Evolutionary conservation across 1,284 basidiomycete species (phyloP).

Genomic region (Rhodotorula sp.): DNA sequence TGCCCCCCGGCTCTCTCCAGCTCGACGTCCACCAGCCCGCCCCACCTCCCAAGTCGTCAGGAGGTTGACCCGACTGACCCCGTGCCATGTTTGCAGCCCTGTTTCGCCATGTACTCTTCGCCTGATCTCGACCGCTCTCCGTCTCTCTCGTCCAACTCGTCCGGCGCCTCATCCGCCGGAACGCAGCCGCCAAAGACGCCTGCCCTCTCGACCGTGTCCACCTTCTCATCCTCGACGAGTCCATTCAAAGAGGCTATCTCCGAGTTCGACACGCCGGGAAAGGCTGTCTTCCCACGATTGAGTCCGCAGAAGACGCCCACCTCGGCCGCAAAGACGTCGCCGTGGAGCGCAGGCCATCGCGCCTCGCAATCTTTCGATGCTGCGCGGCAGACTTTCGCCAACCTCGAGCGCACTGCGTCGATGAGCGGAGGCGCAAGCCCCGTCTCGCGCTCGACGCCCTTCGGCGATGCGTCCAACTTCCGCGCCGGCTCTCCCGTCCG

Average conservation of each 20-base stretch:
- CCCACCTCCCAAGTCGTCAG: not conserved
- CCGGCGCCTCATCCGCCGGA: conserved; percentile 21
- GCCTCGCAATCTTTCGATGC: conserved; percentile 24
- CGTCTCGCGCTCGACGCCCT: not conserved
- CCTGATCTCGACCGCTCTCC: conserved; percentile 36
- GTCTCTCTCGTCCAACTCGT: conserved; percentile 36
- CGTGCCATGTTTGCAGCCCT: too few relatives aligned
- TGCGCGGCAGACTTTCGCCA: conserved; percentile 18
- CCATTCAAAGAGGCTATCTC: not conserved
- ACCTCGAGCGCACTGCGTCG: not conserved
- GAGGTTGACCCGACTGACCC: not conserved
- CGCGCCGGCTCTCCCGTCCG: conserved; percentile 5
- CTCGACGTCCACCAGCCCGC: not conserved
- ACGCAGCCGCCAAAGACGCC: conserved; percentile 26
- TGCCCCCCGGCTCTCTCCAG: not conserved
- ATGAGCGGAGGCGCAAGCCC: conserved; percentile 7
- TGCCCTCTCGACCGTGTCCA: conserved; percentile 15
- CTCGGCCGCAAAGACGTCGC: not conserved
- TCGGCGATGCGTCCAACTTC: not conserved
- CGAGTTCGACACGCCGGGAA: conserved; percentile 9
- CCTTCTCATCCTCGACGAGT: conserved; percentile 19
- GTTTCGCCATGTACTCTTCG: not conserved
- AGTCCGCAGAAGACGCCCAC: conserved; percentile 2
- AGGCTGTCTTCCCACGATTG: conserved; percentile 4
- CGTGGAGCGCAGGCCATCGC: conserved; percentile 27